These are phyloP conservation scores for Buxus sempervirens DNA, from an alignment of 164 flowering plant genomes.

Conservation along the genomic window DNA sequence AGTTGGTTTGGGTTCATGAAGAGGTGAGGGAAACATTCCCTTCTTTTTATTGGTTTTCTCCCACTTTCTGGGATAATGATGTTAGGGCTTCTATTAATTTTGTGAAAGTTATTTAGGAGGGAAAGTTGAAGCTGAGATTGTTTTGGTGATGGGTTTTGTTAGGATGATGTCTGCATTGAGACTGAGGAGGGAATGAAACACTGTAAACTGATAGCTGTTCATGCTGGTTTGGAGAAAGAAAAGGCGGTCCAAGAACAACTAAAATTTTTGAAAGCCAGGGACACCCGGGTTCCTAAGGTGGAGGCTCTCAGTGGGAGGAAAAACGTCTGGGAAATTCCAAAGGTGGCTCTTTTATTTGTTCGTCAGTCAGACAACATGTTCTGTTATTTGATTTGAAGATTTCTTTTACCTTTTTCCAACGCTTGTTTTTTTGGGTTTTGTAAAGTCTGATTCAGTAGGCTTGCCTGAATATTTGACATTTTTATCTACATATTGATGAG, in stretches of 20 bases:
- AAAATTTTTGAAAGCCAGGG: constrained; percentile 55
- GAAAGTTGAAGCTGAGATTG: not conserved
- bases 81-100: not conserved
- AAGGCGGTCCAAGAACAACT: constrained; percentile 63
- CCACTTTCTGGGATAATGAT: too few relatives aligned
- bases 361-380: not conserved
- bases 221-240: constrained; percentile 73
- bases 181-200: constrained; percentile 45
- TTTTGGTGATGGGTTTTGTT: constrained; percentile 15
- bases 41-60: not conserved
- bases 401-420: too few relatives aligned
- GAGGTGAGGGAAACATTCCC: constrained; percentile 74
- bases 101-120: not conserved
- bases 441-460: too few relatives aligned
- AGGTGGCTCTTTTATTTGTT: constrained; percentile 35
- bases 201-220: constrained; percentile 83
- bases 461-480: too few relatives aligned
- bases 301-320: constrained; percentile 71
- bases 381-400: too few relatives aligned
- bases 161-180: constrained; percentile 77
- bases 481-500: too few relatives aligned
- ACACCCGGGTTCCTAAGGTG: constrained; percentile 66
- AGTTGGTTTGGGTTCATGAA: constrained; percentile 92
- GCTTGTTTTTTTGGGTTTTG: too few relatives aligned
- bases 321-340: constrained; percentile 76